A percentile compares a stretch with the other conserved stretches of the same genome.
phyloP scores from a whole-genome alignment of 2,329 filamentous ascomycete species.

The Pseudogymnoascus sp. region DNA sequence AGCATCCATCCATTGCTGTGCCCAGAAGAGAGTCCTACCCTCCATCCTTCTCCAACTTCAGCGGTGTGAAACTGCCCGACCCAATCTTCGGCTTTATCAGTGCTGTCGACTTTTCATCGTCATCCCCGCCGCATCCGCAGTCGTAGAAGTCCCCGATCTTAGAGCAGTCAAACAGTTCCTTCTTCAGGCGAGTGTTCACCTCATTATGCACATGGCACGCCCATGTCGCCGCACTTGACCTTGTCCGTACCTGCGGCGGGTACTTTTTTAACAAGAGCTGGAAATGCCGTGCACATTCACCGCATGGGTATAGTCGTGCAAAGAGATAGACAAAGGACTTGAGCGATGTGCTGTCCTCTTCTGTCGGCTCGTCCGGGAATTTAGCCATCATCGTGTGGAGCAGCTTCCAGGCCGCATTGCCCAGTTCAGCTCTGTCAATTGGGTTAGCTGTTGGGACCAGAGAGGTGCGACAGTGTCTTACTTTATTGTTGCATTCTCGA shows the following conservation, averaged over 20 bases:
- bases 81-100: conserved; percentile 23
- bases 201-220: conserved; percentile 60
- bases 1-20: not conserved
- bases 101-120: conserved; percentile 34
- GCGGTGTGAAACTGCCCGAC: conserved; percentile 25
- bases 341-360: conserved; percentile 53
- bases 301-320: conserved; percentile 60
- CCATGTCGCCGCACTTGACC: conserved; percentile 58
- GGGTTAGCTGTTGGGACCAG: not conserved
- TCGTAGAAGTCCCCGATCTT: conserved; percentile 65
- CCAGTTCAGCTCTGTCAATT: conserved; percentile 43
- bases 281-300: conserved; percentile 62
- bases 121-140: conserved; percentile 61
- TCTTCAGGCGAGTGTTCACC: conserved; percentile 56
- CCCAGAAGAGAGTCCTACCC: conserved; percentile 24
- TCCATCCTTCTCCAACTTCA: conserved; percentile 26
- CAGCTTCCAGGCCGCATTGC: conserved; percentile 61
- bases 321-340: conserved; percentile 59
- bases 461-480: conserved; percentile 29
- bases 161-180: conserved; percentile 55
- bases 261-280: conserved; percentile 51
- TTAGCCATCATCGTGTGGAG: conserved; percentile 63
- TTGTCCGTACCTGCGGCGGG: conserved; percentile 55
- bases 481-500: conserved; percentile 78
- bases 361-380: conserved; percentile 56